Evolutionary conservation across 2,329 filamentous ascomycete genomes (phyloP).

Genomic region (Monilinia laxa): DNA sequence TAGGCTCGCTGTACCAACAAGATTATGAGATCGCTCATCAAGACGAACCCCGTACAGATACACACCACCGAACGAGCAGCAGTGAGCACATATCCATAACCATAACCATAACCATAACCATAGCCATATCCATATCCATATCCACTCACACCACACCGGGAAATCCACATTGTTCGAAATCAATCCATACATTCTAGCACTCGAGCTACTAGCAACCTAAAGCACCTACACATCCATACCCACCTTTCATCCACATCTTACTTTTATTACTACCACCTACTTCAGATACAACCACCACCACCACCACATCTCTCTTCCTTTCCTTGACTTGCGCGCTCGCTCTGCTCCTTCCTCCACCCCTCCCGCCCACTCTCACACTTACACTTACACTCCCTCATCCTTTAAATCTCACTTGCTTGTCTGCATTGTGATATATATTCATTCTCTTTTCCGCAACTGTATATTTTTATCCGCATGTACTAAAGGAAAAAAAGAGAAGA

Average conservation of each 20-base stretch:
- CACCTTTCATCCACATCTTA: constrained; percentile 22
- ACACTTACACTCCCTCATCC: constrained; percentile 1
- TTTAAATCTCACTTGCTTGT: constrained; percentile 7
- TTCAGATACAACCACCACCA: constrained; percentile 14
- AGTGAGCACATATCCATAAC: constrained; percentile 8
- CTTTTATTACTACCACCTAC: constrained; percentile 16
- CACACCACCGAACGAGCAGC: constrained; percentile 13
- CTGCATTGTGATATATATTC: constrained; percentile 20
- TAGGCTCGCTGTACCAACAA: constrained; percentile 16
- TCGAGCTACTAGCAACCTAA: constrained; percentile 27
- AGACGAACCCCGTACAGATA: constrained; percentile 12
- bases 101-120: background rate
- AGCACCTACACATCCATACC: constrained; percentile 25
- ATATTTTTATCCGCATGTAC: constrained; percentile 3
- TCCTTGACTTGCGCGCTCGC: constrained; percentile 16
- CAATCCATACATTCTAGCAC: constrained; percentile 7
- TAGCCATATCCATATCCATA: background rate
- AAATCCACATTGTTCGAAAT: constrained; percentile 23
- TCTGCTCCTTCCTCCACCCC: constrained; percentile 18
- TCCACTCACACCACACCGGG: constrained; percentile 6
- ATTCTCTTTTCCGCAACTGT: constrained; percentile 15
- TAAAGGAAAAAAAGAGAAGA: constrained; percentile 1
- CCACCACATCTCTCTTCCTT: constrained; percentile 15
- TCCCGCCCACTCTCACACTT: constrained; percentile 17
- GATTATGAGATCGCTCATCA: constrained; percentile 20